Percentiles rank a stretch among this genome's conserved stretches.
phyloP scores from a whole-genome alignment of 176 grass and related monocot genomes.

The Saccharum spontaneum region DNA sequence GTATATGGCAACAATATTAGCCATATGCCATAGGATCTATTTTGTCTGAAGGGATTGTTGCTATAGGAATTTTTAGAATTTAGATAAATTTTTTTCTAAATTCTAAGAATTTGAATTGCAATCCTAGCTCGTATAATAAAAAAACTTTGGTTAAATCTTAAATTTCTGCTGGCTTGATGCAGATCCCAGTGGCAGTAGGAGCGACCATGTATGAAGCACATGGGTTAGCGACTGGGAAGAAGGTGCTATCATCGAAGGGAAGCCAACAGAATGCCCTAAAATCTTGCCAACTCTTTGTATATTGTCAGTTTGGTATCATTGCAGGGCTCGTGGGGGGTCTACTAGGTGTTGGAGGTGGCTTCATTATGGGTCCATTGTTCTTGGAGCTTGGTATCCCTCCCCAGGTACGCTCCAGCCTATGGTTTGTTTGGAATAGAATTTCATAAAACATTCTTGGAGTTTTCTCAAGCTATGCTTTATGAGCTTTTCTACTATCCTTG shows the following conservation, averaged over 20 bases:
- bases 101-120: not conserved
- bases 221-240: slow-evolving; percentile 54
- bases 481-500: no score
- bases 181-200: slow-evolving; percentile 69
- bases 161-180: not conserved
- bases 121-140: no score
- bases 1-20: no score
- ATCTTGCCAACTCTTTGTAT: slow-evolving; percentile 44
- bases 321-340: slow-evolving; percentile 66
- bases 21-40: no score
- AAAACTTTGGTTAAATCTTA: no score
- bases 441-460: no score
- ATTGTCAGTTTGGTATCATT: slow-evolving; percentile 49
- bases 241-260: slow-evolving; percentile 58
- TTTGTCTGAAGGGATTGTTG: no score
- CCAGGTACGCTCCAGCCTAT: slow-evolving; percentile 29
- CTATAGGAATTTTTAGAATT: no score
- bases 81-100: no score
- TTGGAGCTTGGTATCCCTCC: slow-evolving; percentile 76
- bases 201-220: slow-evolving; percentile 58
- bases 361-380: slow-evolving; percentile 79
- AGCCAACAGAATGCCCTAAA: slow-evolving; percentile 37
- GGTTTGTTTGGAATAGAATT: no score
- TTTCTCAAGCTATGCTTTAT: no score
- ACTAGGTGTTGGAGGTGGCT: slow-evolving; percentile 78